A percentile compares a stretch with the other conserved stretches of the same genome.
Evolutionary conservation across 139 green algal species (phyloP).

Genomic region (Choricystis sp.): DNA sequence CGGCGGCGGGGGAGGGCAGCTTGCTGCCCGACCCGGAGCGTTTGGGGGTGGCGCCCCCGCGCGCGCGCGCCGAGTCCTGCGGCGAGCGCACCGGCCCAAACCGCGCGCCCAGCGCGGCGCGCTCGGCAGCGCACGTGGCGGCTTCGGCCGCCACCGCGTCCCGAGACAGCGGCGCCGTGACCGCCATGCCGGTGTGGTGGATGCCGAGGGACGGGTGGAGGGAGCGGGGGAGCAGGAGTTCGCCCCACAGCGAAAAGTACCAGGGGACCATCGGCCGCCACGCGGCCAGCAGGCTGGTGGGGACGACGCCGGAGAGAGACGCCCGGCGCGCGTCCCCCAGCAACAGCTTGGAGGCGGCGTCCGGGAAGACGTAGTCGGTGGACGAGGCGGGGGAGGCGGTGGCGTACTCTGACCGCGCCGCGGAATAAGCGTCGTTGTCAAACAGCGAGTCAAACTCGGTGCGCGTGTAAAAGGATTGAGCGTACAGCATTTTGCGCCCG

Average conservation of each 20-base stretch:
- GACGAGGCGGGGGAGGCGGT: too few relatives aligned
- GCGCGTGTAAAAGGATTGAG: background rate
- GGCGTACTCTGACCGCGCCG: background rate
- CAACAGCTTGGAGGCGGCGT: background rate
- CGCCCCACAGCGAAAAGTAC: background rate
- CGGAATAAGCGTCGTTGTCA: background rate
- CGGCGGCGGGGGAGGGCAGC: too few relatives aligned
- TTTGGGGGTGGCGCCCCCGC: too few relatives aligned
- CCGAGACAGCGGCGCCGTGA: background rate
- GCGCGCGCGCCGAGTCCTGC: too few relatives aligned
- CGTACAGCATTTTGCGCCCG: background rate
- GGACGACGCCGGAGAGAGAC: background rate
- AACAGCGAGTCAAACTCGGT: background rate
- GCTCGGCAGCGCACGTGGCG: conserved; percentile 8
- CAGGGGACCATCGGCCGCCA: background rate
- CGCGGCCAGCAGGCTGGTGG: background rate
- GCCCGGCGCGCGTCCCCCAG: background rate
- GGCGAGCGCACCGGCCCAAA: too few relatives aligned
- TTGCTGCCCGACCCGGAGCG: too few relatives aligned
- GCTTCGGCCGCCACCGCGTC: conserved; percentile 5
- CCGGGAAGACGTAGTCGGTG: background rate
- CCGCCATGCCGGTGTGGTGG: background rate
- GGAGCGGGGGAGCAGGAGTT: background rate
- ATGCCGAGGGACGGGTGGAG: background rate
- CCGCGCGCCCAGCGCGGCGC: background rate